Evolutionary conservation across 2,329 filamentous ascomycete genomes (phyloP).

Genomic region (Venturia effusa): DNA sequence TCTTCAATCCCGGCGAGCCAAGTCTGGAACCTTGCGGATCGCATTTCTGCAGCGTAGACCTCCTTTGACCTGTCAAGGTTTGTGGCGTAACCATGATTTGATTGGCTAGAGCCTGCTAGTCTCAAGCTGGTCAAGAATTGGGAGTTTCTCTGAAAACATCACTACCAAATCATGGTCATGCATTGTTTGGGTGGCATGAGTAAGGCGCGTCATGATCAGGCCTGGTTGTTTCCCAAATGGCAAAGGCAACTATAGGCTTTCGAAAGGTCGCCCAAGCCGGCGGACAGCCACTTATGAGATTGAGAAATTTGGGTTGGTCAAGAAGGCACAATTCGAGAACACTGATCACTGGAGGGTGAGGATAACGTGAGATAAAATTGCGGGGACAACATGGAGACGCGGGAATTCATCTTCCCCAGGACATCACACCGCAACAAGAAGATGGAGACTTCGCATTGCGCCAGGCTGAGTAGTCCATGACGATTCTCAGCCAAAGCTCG

Average conservation of each 20-base stretch:
- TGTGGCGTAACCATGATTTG: not conserved
- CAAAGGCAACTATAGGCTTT: not conserved
- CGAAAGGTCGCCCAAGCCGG: not conserved
- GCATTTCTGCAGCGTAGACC: not conserved
- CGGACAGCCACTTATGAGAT: not conserved
- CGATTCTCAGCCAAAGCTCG: conserved; percentile 1
- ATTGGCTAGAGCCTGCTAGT: not conserved
- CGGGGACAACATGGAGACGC: not conserved
- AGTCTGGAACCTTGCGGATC: not conserved
- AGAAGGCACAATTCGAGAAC: no score
- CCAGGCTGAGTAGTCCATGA: conserved; percentile 2
- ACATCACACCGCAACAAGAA: not conserved
- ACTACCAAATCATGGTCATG: not conserved
- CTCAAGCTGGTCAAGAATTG: not conserved
- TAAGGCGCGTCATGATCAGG: not conserved
- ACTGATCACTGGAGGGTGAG: no score
- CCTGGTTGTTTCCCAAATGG: not conserved
- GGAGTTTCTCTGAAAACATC: not conserved
- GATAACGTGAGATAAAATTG: not conserved
- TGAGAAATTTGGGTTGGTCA: not conserved
- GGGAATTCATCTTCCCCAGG: not conserved
- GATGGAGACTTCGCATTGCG: not conserved
- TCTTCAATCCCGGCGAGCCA: not conserved
- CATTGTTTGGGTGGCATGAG: not conserved
- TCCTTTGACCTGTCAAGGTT: not conserved